Conservation (phyloP, 371 early-diverging fungal genomes). For the Mortierella sp. region DNA sequence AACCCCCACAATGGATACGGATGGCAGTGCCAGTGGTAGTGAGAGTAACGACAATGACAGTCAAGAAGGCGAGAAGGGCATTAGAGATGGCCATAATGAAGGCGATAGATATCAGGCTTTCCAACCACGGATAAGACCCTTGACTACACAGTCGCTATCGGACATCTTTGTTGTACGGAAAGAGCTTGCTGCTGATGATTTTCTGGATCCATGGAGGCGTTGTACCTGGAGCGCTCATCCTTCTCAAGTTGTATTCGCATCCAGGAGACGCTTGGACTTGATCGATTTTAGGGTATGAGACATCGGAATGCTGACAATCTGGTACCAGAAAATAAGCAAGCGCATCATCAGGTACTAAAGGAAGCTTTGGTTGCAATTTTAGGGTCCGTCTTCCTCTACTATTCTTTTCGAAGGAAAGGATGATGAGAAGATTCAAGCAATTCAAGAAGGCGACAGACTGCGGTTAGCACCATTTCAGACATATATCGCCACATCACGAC, state of each 20-base stretch:
- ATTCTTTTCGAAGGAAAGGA: slow-evolving; percentile 14
- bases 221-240: slow-evolving; percentile 47
- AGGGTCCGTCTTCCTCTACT: slow-evolving; percentile 12
- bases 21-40: too few species aligned
- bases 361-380: neutral
- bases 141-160: neutral
- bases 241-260: slow-evolving; percentile 21
- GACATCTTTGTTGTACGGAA: slow-evolving; percentile 6
- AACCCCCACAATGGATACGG: neutral
- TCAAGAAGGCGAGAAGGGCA: neutral
- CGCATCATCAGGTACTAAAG: too few species aligned
- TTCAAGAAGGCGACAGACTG: slow-evolving; percentile 24
- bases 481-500: slow-evolving; percentile 38
- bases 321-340: too few species aligned
- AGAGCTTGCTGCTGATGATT: slow-evolving; percentile 1
- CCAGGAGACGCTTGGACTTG: slow-evolving; percentile 20
- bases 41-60: slow-evolving; percentile 1
- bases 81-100: neutral
- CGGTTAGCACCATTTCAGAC: slow-evolving; percentile 30
- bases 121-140: too few species aligned
- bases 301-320: neutral
- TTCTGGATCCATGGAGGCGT: slow-evolving; percentile 40
- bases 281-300: slow-evolving; percentile 39
- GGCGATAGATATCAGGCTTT: neutral
- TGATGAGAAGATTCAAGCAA: slow-evolving; percentile 22